Base-by-base conservation (phyloP, 179 eudicot species). In the Beta corolliflora region DNA sequence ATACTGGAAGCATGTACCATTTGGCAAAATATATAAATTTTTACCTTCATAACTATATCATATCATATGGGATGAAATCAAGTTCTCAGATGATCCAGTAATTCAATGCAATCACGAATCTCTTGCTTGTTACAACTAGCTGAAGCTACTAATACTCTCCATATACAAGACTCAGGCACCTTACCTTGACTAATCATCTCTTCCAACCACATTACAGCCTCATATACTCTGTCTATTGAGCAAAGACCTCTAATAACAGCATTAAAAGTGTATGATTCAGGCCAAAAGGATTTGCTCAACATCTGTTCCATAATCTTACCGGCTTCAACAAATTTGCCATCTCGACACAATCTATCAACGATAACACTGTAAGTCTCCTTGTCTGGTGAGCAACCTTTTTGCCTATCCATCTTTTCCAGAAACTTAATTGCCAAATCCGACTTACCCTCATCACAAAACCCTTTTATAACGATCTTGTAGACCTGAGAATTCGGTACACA, bases 141-240 rank as follows among this genome's bases (percentile, higher is more conserved):
- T 19, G 91, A 87, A 82, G 84, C 82, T n/a, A 91, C 88, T 80
- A 95, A 78, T 50, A 86, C 85, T 72, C 77, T 61, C 99, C 97
- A 96, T 23, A 86, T 71, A 77, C 81, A 84, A 61, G 81, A 29
- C 16, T 94, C 85, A 0, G 97, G 98, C 76, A 83, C 84, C 84
- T 86, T 89, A 18, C 89, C 92, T 75, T 92, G 91, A 83, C 93
- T 89, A 73, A 96, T 88, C 97, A 96, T 96, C 90, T 96, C 98
- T 81, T 96, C 98, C 83, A 94, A 82, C 97, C 97, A 96, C 89
- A 91, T 77, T 71, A 83, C 86, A 15, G 95, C 96, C 85, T 90
- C 92, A 70, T 91, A 94, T 70, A 81, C 80, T 80, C 89, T 89
- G 16, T 86, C 84, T 25, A 82, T 60, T 7, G 78, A 73, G 82